Base-by-base conservation (phyloP, 1,139 yeast species). In the Pichia sp. region DNA sequence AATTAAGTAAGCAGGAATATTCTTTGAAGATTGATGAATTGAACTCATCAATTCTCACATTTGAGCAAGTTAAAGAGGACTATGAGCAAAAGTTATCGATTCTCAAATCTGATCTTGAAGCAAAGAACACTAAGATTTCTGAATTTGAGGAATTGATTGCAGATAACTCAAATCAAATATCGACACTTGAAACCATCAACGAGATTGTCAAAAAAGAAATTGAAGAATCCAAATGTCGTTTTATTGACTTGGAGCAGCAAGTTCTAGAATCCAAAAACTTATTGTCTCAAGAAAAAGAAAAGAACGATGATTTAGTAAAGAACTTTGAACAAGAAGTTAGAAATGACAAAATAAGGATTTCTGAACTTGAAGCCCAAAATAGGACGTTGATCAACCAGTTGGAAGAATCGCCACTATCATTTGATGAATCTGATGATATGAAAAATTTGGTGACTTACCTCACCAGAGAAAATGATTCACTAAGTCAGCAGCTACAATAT, bases 401-500 rank as follows among this genome's bases (percentile, higher is more conserved):
- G 36, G 95, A 86, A 49, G 57, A 61, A 23, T 51, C 67, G 2
- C 52, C 49, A 51, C 44, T 40, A 7, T 41, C 44, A 33, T 49
- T 48, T 51, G 48, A 38, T 47, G 61, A 55, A n/a, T 60, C 57
- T 28, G 66, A 60, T 37, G 75, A 73, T 43, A 55, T 72, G 56
- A 73, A 77, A 45, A 82, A 81, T 52, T 72, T 87, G 34, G 65
- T 87, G 37, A 62, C 71, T 7, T 80, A 75, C 55, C 67, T 87
- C 48, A 81, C 90, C 42, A 79, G 84, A 51, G 95, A 86, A 55
- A 85, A 84, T 59, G 95, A 87, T 51, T 69, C 80, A 4, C 71
- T 81, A 1, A 85, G 81, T 46, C 73, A 79, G 26, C 83, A 80
- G 54, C 67, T 77, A 29, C 71, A 72, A 9, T 65, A 72, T 29